phyloP scores from a whole-genome alignment of 2,329 filamentous ascomycete species.

The Phyllosticta ampelicida region DNA sequence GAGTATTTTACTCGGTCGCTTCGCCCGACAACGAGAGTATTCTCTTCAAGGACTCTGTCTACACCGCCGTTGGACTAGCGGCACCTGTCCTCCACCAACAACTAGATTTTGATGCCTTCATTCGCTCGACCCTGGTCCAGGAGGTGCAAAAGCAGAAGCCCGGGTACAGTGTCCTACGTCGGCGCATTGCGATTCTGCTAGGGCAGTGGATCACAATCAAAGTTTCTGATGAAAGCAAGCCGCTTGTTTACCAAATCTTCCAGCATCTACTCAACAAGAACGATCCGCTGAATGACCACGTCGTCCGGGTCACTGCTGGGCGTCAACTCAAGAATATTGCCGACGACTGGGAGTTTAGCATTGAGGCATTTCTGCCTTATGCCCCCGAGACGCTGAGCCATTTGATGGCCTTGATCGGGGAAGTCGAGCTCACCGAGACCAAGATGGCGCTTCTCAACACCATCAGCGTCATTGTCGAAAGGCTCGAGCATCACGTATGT shows the following conservation, averaged over 20 bases:
- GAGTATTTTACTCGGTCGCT: conserved; percentile 72
- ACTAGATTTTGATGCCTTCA: conserved; percentile 74
- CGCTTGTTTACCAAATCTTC: conserved; percentile 78
- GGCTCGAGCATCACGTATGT: conserved; percentile 62
- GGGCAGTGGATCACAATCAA: conserved; percentile 83
- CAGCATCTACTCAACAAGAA: conserved; percentile 69
- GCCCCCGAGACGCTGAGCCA: conserved; percentile 61
- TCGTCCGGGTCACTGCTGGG: conserved; percentile 84
- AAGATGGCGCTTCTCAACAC: conserved; percentile 86
- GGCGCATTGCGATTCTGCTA: conserved; percentile 78
- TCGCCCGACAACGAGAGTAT: conserved; percentile 56
- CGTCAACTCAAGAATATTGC: conserved; percentile 70
- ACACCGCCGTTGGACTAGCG: conserved; percentile 81
- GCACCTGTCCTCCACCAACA: conserved; percentile 62
- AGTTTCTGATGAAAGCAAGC: conserved; percentile 54
- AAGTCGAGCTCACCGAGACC: conserved; percentile 73
- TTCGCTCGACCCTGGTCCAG: conserved; percentile 61
- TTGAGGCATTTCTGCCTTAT: conserved; percentile 64
- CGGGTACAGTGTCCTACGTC: conserved; percentile 70
- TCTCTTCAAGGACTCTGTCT: conserved; percentile 84
- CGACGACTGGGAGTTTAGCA: conserved; percentile 73
- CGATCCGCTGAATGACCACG: conserved; percentile 75
- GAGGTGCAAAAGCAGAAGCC: conserved; percentile 62
- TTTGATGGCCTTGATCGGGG: conserved; percentile 66
- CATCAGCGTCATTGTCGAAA: conserved; percentile 66